Evolutionary conservation across 345 rosid species (phyloP), one percentile per base, ranked within the genome.

Genomic region (Pistacia atlantica): DNA sequence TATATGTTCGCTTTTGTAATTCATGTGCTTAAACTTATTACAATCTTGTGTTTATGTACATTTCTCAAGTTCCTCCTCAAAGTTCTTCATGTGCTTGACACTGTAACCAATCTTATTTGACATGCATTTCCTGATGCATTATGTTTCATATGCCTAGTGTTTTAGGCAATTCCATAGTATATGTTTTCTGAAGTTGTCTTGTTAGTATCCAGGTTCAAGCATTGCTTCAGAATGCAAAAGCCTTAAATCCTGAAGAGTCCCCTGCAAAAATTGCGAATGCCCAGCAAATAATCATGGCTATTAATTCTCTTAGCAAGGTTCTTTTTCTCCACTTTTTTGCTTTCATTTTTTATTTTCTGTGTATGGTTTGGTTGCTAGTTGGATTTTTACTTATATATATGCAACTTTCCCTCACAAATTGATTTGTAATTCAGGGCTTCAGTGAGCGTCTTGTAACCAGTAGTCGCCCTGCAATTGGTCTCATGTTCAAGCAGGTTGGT

Each of bases 241-340:
- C 72, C 16, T 75, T 82, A 60, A 86, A 71, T 76, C 71, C 83
- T 2, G 95, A 90, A 65, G 95, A 91, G 42, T 87, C 84, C 78
- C 79, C 87, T 54, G 77, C 65, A 42, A 92, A 87, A 82, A 73
- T 93, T 76, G 88, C 85, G 10, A 85, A 82, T 71, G 73, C 92
- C 61, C 97, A 93, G 83, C 95, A 84, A 74, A 87, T 90, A 78
- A 91, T 93, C 65, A 80, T 93, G 86, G 97, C 98, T 66, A 90
- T 96, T 37, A 96, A 90, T 87, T 91, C 99, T 70, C 91, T 93
- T 78, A 96, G 99, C 96, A 96, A 96, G 99, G 98, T 96, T 75
- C 59, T 46, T 74, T 63, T 75, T 59, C 67, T 67, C 61, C 49
- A 79, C 70, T 48, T 65, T 77, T 77, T 51, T 63, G 49, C 54